Conservation (phyloP, 345 rosid genomes). For the Aquilaria sinensis region DNA sequence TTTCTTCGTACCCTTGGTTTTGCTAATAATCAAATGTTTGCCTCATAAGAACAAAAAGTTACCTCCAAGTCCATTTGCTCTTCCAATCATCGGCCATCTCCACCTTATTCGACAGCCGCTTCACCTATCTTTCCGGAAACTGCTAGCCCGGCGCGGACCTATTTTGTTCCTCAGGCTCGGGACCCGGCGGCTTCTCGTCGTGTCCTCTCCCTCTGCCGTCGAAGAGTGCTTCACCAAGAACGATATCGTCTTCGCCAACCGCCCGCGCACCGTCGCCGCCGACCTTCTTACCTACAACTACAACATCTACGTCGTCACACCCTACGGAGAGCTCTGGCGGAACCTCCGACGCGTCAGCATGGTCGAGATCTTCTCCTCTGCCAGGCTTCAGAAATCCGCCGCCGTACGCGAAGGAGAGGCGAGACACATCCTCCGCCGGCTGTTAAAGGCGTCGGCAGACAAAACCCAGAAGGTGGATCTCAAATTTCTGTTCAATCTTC, state of each 20-base stretch:
- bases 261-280: constrained; percentile 31
- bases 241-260: constrained; percentile 44
- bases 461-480: constrained; percentile 20
- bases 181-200: constrained; percentile 24
- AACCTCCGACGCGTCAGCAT: constrained; percentile 43
- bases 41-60: constrained; percentile 1
- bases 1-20: background rate
- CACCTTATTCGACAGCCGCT: constrained; percentile 36
- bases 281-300: constrained; percentile 35
- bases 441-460: constrained; percentile 9
- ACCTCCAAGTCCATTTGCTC: constrained; percentile 40
- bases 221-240: constrained; percentile 57
- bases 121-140: constrained; percentile 26
- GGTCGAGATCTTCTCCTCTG: constrained; percentile 35
- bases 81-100: constrained; percentile 50
- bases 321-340: constrained; percentile 51
- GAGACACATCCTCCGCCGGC: constrained; percentile 16
- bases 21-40: background rate
- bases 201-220: constrained; percentile 32
- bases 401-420: constrained; percentile 20
- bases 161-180: constrained; percentile 41
- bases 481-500: constrained; percentile 21
- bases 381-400: constrained; percentile 25
- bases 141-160: constrained; percentile 36
- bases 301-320: constrained; percentile 24